Evolutionary conservation across 2,329 filamentous ascomycete genomes (phyloP).

Genomic region (Xylariaceae sp.): DNA sequence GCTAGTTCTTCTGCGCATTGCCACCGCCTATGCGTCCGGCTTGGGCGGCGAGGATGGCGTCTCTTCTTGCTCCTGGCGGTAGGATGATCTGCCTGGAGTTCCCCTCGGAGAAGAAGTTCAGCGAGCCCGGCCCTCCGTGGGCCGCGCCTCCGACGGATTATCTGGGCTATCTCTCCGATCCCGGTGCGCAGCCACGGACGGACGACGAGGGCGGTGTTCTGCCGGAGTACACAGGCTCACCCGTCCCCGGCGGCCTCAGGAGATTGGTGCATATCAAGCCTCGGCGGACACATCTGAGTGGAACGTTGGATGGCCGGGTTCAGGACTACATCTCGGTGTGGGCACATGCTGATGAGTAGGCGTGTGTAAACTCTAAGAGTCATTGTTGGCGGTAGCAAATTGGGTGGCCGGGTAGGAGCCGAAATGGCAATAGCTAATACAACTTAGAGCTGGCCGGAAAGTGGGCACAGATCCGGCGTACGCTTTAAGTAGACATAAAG

Average conservation of each 20-base stretch:
- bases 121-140: slow-evolving; percentile 66
- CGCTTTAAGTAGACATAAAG: too few relatives aligned
- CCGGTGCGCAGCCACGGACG: slow-evolving; percentile 63
- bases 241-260: slow-evolving; percentile 35
- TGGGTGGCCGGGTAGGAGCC: too few relatives aligned
- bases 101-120: slow-evolving; percentile 64
- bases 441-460: too few relatives aligned
- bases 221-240: slow-evolving; percentile 35
- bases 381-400: too few relatives aligned
- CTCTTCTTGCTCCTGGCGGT: slow-evolving; percentile 45
- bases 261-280: slow-evolving; percentile 48
- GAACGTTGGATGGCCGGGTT: slow-evolving; percentile 27
- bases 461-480: too few relatives aligned
- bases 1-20: slow-evolving; percentile 57
- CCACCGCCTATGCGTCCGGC: slow-evolving; percentile 45
- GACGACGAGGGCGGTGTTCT: slow-evolving; percentile 35
- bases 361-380: not conserved
- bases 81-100: slow-evolving; percentile 67
- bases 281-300: slow-evolving; percentile 42
- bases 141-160: slow-evolving; percentile 65
- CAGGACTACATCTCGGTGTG: slow-evolving; percentile 51
- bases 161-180: slow-evolving; percentile 61
- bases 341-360: slow-evolving; percentile 24
- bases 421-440: too few relatives aligned
- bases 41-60: slow-evolving; percentile 36